Base-by-base conservation (phyloP, 2,329 filamentous ascomycete genomes). In the Aspergillus bombycis region DNA sequence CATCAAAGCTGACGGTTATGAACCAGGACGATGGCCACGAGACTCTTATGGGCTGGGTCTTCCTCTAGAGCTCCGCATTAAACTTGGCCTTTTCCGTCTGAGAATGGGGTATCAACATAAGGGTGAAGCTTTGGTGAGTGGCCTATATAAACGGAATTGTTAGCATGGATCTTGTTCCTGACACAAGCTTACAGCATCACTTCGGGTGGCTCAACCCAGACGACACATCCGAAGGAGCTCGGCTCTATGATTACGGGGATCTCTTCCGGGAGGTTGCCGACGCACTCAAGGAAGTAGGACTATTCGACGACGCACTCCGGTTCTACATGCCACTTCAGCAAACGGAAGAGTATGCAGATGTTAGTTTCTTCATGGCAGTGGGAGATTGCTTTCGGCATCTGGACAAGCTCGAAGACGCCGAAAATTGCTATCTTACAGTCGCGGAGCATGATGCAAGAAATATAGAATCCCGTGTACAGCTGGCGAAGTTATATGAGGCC, bases 401-500 rank as follows among this genome's bases (percentile, higher is more conserved):
- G 30, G 86, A 85, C 8, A 84, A 90, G 60, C 83, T 87, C 23
- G 83, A 87, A 36, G 87, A 90, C 43, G 93, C 94, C 0, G 90
- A 94, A 71, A 88, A 91, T 67, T 91, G 88, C 72, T 95, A 94
- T 70, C 85, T 92, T 28, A 87, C 87, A 2, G 88, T 94, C 12
- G 88, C 93, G 43, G 87, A 92, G 58, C 85, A 88, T 63, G 91
- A 96, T 66, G 82, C 88, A 52, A 83, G 87, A 46, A 89, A 90
- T 62, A 88, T 94, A 55, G 89, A 93, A 65, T 91, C 92, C 45
- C 89, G 92, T 45, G 88, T 91, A 34, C 88, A 92, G 70, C 83
- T 97, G 11, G 92, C 92, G 14, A 93, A 91, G 71, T 87, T 97
- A 76, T 97, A 96, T 72, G 92, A 96, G 74, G 88, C 85, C 66